Conservation (phyloP, 768 basidiomycete genomes). For the Hydnomerulius pinastri region DNA sequence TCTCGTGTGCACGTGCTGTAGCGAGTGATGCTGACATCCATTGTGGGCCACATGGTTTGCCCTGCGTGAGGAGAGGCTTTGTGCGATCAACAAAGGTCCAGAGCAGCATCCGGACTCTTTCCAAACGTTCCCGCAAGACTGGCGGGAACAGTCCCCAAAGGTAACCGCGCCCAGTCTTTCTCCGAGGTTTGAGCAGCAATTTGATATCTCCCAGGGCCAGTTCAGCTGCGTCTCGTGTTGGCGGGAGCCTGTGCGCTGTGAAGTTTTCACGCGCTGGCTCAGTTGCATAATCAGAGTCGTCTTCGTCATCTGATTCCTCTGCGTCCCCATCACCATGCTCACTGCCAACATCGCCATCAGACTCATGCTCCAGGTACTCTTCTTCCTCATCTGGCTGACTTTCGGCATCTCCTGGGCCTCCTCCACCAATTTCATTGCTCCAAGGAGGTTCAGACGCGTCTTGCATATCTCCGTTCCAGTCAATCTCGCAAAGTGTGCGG, state of each 20-base stretch:
- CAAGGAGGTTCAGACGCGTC: too few species aligned
- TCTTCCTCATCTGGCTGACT: background rate
- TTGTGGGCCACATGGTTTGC: background rate
- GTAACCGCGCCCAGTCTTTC: background rate
- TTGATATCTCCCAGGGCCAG: background rate
- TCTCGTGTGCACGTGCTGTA: background rate
- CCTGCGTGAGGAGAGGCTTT: background rate
- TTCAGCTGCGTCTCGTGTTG: background rate
- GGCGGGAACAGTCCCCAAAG: background rate
- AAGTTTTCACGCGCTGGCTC: background rate
- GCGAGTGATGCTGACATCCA: slow-evolving; percentile 2
- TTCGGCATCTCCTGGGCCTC: background rate
- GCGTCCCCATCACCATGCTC: background rate
- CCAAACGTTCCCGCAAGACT: background rate
- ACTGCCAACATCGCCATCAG: background rate
- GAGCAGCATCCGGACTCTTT: background rate
- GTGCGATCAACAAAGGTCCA: background rate
- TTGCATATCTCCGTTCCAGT: too few species aligned
- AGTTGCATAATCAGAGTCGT: background rate
- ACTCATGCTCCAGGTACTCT: background rate
- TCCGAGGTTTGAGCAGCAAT: background rate
- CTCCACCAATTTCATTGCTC: too few species aligned
- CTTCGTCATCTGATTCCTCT: background rate
- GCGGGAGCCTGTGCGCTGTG: background rate
- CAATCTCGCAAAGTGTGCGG: too few species aligned